Base-by-base conservation (phyloP, 208 protist species). In the Trypanosoma vivax region DNA sequence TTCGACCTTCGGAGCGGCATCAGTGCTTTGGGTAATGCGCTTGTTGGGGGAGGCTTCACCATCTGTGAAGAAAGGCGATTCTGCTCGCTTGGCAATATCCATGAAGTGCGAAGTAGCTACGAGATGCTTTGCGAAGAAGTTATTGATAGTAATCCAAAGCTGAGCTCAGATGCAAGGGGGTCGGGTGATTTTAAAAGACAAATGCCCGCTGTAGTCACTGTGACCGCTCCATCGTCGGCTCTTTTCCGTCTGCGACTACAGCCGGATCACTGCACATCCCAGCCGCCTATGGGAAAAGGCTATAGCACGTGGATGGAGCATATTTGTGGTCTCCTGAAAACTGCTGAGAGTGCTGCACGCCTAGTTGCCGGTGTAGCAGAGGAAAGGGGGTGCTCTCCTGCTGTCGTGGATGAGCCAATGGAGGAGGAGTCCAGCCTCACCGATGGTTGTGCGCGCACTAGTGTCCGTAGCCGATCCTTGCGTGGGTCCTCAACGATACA, bases 61-160 rank as follows among this genome's bases (percentile, higher is more conserved):
- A 28, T 57, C 58, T 39, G 52, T 54, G 21, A 60, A 57, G 51
- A 63, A 45, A 18, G 45, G 23, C 41, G 60, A 51, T 63, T 49
- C 25, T 43, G 75, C 65, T 50, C 61, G 2, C 60, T 82, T 55
- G 61, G 41, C 9, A 82, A 82, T 50, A 82, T 82, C 19, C 75
- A 82, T 45, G 47, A 41, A 1, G 56, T 82, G 27, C 61, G 63
- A 5, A 16, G 50, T 24, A 58, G 65, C 16, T 78, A 68, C 51
- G 43, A 57, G 14, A 21, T 38, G 0, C 52, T 82, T 29, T 65
- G 58, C 25, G 46, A 24, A 5, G 64, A 65, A 9, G 25, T 82
- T 27, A n/a, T 73, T 14, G 58, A 71, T 11, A 29, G 34, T 14
- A 65, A 65, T 29, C 59, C 59, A 14, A 40, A 38, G 1, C 58